Conservation (phyloP, 164 flowering plant genomes). For the Buxus sempervirens region DNA sequence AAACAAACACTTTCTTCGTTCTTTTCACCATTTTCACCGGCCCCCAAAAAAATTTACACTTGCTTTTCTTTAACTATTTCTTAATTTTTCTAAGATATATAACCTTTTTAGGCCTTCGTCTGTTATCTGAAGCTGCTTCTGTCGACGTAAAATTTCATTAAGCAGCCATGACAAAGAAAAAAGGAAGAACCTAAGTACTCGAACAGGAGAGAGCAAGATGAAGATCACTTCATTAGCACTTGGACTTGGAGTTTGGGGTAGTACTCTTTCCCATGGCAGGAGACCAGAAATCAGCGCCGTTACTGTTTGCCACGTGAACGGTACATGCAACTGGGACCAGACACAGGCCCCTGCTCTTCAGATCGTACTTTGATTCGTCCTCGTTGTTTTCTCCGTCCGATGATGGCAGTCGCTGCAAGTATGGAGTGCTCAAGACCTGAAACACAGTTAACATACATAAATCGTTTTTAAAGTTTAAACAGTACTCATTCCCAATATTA, state of each 20-base stretch:
- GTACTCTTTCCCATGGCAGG: constrained; percentile 42
- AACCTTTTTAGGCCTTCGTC: too few relatives aligned
- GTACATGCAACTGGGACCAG: constrained; percentile 63
- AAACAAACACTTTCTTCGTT: background rate
- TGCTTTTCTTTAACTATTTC: background rate
- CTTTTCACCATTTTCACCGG: background rate
- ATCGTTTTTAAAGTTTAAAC: too few relatives aligned
- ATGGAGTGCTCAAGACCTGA: constrained; percentile 61
- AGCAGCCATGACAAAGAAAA: background rate
- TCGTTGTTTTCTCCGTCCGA: constrained; percentile 26
- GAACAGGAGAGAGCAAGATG: background rate
- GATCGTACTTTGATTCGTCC: constrained; percentile 26
- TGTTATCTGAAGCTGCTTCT: too few relatives aligned
- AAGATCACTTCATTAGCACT: constrained; percentile 11
- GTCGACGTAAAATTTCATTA: too few relatives aligned
- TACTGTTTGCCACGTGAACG: constrained; percentile 45
- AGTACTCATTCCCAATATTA: too few relatives aligned
- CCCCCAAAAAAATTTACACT: background rate
- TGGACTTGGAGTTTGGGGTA: constrained; percentile 7
- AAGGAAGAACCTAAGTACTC: too few relatives aligned
- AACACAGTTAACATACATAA: background rate
- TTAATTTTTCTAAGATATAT: background rate
- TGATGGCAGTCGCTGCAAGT: constrained; percentile 39
- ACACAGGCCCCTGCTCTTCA: constrained; percentile 75
- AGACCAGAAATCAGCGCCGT: constrained; percentile 88